Evolutionary conservation across 2,329 filamentous ascomycete species (phyloP).

Genomic region (Botryotinia narcissicola): DNA sequence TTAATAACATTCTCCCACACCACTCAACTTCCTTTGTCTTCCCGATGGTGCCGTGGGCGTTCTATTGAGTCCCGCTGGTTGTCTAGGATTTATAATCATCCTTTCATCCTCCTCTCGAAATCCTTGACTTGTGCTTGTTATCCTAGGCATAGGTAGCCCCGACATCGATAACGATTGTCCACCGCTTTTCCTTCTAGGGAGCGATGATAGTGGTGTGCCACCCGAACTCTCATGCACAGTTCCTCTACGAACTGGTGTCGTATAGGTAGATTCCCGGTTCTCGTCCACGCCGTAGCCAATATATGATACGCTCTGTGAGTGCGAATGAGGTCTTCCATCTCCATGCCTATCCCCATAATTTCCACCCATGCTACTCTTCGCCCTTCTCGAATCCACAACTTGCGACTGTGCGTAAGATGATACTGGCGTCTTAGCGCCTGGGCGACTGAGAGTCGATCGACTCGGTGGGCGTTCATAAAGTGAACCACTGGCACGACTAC

Average conservation of each 20-base stretch:
- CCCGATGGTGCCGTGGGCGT: slow-evolving; percentile 20
- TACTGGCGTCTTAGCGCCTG: slow-evolving; percentile 38
- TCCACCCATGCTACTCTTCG: slow-evolving; percentile 38
- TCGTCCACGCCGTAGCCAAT: slow-evolving; percentile 35
- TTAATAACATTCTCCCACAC: slow-evolving; percentile 57
- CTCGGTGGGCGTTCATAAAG: slow-evolving; percentile 33
- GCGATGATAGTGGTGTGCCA: slow-evolving; percentile 46
- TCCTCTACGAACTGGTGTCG: slow-evolving; percentile 43
- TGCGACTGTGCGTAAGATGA: slow-evolving; percentile 38
- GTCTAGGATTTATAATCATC: slow-evolving; percentile 30
- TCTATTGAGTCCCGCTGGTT: not conserved
- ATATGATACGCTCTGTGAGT: slow-evolving; percentile 39
- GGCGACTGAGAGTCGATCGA: slow-evolving; percentile 36
- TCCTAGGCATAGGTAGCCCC: slow-evolving; percentile 23
- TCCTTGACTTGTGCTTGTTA: slow-evolving; percentile 34
- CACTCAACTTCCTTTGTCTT: slow-evolving; percentile 48
- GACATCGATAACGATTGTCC: slow-evolving; percentile 37
- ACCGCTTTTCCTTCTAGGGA: slow-evolving; percentile 53
- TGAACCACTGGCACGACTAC: slow-evolving; percentile 35
- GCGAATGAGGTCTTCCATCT: slow-evolving; percentile 31
- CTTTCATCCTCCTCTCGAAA: slow-evolving; percentile 30
- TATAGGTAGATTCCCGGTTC: slow-evolving; percentile 34
- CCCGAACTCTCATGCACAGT: slow-evolving; percentile 43
- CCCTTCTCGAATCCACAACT: slow-evolving; percentile 35
- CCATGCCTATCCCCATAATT: slow-evolving; percentile 33